Base-by-base conservation (phyloP, 1,139 yeast species). In the Blastobotrys petasosporus region DNA sequence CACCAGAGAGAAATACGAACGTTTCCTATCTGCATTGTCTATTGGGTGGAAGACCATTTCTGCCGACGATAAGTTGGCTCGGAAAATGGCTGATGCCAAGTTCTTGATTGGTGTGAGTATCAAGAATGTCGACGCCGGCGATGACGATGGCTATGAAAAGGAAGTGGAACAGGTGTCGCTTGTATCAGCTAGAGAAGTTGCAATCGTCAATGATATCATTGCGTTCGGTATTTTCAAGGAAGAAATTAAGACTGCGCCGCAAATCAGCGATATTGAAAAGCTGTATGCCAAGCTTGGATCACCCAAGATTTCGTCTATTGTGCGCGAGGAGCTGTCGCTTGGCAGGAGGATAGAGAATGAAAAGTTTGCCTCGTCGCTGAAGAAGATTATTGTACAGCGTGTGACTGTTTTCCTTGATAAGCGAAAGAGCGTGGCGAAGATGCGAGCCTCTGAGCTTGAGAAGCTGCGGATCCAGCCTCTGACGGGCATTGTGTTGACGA, bases 191-290 rank as follows among this genome's bases (percentile, higher is more conserved):
- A 37, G 52, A 1, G 62, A 66, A 16, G 53, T 67, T 25, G 63
- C 65, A n/a, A 56, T 69, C 42, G 66, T 65, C 11, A 72, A 69
- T 46, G 68, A 69, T 44, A 65, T 69, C n/a, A 59, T 66, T 13
- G 53, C 59, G 10, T 68, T 58, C 56, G 64, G 66, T 47, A 53
- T 61, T 43, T 69, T 69, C 54, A 64, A 62, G 39, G 44, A 55
- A 23, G 53, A 58, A 11, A 45, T 68, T n/a, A 48, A 59, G 34
- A 55, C 66, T 2, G 69, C 70, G 3, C 73, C 73, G 2, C 70
- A 65, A 43, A 60, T 56, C 13, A 49, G 48, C 8, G 44, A 41
- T 2, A 47, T 69, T 10, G 73, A 69, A 45, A 40, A 33, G n/a
- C 51, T 69, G 10, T 69, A 67, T 45, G 23, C 30, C 25, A 51